Percentiles rank a stretch among this genome's conserved stretches.
phyloP scores from a whole-genome alignment of 148 eudicot species.

The Nepenthes gracilis region DNA sequence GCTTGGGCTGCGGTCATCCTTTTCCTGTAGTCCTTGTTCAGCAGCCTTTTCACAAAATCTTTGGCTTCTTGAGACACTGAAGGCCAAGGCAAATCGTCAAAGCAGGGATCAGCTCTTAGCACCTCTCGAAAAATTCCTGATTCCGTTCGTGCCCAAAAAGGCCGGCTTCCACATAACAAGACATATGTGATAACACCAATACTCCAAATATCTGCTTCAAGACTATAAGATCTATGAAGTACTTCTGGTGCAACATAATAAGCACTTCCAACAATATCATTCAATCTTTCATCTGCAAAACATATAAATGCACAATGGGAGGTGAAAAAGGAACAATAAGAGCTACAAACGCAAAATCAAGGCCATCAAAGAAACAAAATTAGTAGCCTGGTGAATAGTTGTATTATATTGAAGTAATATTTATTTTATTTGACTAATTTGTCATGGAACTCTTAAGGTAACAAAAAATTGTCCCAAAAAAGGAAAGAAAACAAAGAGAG shows the following conservation, averaged over 20 bases:
- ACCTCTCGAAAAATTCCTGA: conserved; percentile 96
- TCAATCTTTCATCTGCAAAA: conserved; percentile 78
- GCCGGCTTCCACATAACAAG: conserved; percentile 93
- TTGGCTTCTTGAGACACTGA: conserved; percentile 66
- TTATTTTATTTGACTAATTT: no score
- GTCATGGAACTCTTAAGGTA: no score
- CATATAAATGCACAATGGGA: no score
- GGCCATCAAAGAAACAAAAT: no score
- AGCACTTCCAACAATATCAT: conserved; percentile 98
- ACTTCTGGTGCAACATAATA: conserved; percentile 99
- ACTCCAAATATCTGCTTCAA: conserved; percentile 96
- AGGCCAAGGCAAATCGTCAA: conserved; percentile 91
- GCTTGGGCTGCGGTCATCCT: conserved; percentile 98
- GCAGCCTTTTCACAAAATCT: conserved; percentile 84
- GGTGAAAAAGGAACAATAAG: background rate
- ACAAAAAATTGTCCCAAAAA: no score
- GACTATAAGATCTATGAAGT: conserved; percentile 84
- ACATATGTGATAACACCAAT: conserved; percentile 93
- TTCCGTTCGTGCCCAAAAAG: conserved; percentile 96
- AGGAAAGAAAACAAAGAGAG: no score
- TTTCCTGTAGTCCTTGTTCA: conserved; percentile 92
- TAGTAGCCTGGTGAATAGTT: no score
- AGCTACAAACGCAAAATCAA: background rate
- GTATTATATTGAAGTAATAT: no score
- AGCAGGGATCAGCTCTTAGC: conserved; percentile 81